Evolutionary conservation across 2,329 filamentous ascomycete species (phyloP), one percentile per base, ranked within the genome.

Genomic region (Fusarium kyushuense): DNA sequence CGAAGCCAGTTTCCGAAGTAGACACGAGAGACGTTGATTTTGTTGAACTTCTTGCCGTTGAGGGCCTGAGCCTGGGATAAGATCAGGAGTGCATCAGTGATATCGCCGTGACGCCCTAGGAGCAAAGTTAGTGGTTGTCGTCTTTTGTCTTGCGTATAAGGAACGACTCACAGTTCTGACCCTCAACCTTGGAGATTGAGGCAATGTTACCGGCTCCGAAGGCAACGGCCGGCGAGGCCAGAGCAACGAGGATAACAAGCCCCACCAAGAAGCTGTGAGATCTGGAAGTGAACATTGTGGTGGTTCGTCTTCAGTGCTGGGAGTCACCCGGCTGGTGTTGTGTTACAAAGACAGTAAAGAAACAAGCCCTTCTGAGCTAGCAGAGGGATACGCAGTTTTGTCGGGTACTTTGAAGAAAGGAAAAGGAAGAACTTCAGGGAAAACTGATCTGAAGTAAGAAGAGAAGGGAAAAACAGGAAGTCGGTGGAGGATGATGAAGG

Each of bases 1-100:
- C 87, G 88, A 33, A 97, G 87, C 94, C 94, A 97, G 83, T 97
- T 97, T 69, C 94, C 94, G 82, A 97, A 97, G 83, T 97, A 97
- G 67, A 96, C 92, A 64, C 94, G 89, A 68, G 94, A 92, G 66
- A 97, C 92, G 76, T 90, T 91, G 75, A 97, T 87, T 82, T 96
- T 96, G 83, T 87, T 89, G 81, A 97, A 97, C 76, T 94, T 96
- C 83, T 94, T 94, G 72, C 83, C 82, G 70, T 82, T 83, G 64
- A 84, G 78, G 71, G 82, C 82, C 46, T 78, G 81, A 52, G 84
- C 84, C 80, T 86, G 84, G 46, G 89, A 80, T 29, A 97, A 84
- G 63, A 87, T 89, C 61, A 97, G 87, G 56, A 97, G 88, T 33
- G 91, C 90, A 83, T 97, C 94, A 83, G 97, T 94, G 75, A 97